These are phyloP conservation scores for Ganoderma boninense DNA, from an alignment of 1,284 basidiomycete genomes.

Conservation along the genomic window DNA sequence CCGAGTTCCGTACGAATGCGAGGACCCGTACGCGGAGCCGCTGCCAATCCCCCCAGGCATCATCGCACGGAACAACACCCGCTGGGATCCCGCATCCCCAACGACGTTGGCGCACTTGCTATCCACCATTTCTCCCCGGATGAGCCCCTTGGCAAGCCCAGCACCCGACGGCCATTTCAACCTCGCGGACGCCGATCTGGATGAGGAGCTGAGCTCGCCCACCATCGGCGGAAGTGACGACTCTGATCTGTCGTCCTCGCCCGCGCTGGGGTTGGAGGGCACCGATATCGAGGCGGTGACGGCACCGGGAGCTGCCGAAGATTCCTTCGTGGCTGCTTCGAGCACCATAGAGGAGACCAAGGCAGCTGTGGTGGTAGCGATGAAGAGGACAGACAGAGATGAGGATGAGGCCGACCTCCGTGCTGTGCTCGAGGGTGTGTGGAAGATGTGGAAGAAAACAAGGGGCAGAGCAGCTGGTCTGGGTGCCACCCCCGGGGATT, in stretches of 20 bases:
- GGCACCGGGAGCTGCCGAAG: slow-evolving; percentile 7
- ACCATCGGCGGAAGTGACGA: slow-evolving; percentile 38
- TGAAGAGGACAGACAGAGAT: slow-evolving; percentile 9
- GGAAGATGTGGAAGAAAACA: slow-evolving; percentile 57
- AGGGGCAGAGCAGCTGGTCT: slow-evolving; percentile 24
- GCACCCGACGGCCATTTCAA: slow-evolving; percentile 26
- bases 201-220: slow-evolving; percentile 32
- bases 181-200: slow-evolving; percentile 19
- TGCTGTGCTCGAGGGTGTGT: slow-evolving; percentile 57
- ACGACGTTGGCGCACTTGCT: slow-evolving; percentile 40
- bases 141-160: slow-evolving; percentile 33
- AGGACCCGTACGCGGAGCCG: slow-evolving; percentile 35
- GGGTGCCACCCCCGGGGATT: slow-evolving; percentile 13
- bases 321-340: neutral
- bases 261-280: slow-evolving; percentile 23
- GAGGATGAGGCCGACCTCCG: slow-evolving; percentile 40
- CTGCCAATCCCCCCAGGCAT: slow-evolving; percentile 37
- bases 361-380: neutral
- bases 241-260: slow-evolving; percentile 33
- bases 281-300: slow-evolving; percentile 15
- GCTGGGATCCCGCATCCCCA: slow-evolving; percentile 45
- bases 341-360: neutral
- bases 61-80: slow-evolving; percentile 31
- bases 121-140: slow-evolving; percentile 40
- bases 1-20: slow-evolving; percentile 29